Evolutionary conservation across 2,329 filamentous ascomycete genomes (phyloP), one percentile per base, ranked within the genome.

Genomic region (Pseudogymnoascus sp.): DNA sequence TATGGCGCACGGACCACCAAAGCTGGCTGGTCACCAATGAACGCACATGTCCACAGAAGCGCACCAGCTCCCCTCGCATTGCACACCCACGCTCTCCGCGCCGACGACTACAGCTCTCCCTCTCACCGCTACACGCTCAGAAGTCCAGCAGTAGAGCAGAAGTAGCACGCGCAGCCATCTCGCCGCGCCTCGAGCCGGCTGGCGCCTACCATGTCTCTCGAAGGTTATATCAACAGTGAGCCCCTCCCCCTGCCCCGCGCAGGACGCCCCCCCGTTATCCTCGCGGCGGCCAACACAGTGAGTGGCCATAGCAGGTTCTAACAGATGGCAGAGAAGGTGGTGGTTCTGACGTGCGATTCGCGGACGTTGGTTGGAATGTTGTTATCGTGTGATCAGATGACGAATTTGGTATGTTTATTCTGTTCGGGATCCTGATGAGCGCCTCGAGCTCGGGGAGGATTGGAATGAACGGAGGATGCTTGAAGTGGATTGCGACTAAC

Each of bases 301-400:
- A 39, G 30, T 39, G 67, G 69, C 72, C 68, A 73, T 69, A 67
- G 64, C 60, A 57, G 22, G 64, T 67, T 72, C 72, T 75, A 67
- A 75, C 70, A 72, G 65, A 62, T 35, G 63, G 43, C 71, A 97
- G 94, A 96, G 76, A 95, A 91, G 75, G 90, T 97, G 68, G 82
- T 92, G 62, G 88, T 97, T 70, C 83, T 97, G 65, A 97, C 94
- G 28, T 88, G 90, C 68, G 94, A 97, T 75, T 94, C 93, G 59
- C 87, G 93, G 69, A 96, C 90, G 53, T 78, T 93, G 20, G 82
- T 90, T 64, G 94, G 94, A 63, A 92, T 82, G 2, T 84, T 99
- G 60, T 80, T 93, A 57, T 90, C 89, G 47, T 91, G 88, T 72
- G 94, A 99, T 74, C 87, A 96, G 75, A 85, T 88, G 70, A 97